phyloP scores from a whole-genome alignment of 2,329 filamentous ascomycete genomes.

The Bisporella sp. region DNA sequence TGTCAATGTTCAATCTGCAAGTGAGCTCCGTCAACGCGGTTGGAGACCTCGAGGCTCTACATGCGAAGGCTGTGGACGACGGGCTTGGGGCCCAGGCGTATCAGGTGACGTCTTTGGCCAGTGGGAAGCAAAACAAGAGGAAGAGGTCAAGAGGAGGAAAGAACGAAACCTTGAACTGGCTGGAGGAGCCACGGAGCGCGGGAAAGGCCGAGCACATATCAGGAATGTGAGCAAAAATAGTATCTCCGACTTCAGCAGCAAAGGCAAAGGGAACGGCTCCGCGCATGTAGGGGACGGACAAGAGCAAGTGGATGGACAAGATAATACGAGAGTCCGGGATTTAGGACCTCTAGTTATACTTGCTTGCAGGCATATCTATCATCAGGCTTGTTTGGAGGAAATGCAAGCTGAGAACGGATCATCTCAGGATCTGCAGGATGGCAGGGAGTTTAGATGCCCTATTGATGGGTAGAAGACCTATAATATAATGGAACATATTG shows the following conservation, averaged over 20 bases:
- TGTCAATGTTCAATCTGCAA: constrained; percentile 68
- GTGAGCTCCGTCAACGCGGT: constrained; percentile 69
- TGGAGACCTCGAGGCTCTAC: constrained; percentile 84
- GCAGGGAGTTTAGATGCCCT: constrained; percentile 30
- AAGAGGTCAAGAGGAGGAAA: constrained; percentile 36
- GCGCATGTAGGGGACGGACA: constrained; percentile 34
- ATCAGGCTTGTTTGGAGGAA: constrained; percentile 62
- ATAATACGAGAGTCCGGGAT: constrained; percentile 35
- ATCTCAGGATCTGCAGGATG: constrained; percentile 39
- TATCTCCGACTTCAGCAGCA: constrained; percentile 13
- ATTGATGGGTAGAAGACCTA: constrained; percentile 31
- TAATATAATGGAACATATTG: too few species aligned
- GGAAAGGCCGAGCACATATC: constrained; percentile 34
- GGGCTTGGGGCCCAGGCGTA: constrained; percentile 85
- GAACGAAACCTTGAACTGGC: constrained; percentile 24
- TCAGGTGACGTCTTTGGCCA: constrained; percentile 70
- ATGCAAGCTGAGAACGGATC: constrained; percentile 48
- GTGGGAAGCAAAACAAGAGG: constrained; percentile 61
- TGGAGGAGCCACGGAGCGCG: constrained; percentile 28
- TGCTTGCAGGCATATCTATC: constrained; percentile 65
- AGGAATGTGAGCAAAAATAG: constrained; percentile 21
- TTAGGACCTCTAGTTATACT: constrained; percentile 60
- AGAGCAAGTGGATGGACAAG: constrained; percentile 11
- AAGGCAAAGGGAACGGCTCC: constrained; percentile 14
- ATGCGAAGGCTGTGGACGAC: constrained; percentile 77